phyloP scores from a whole-genome alignment of 129 eudicot genomes.

The sunflower (Helianthus annuus) region HanXRQr2.0-SUNRISE NC_035441.2:110567715-110568214 shows the following conservation, averaged over 20 bases:
- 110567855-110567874: background rate
- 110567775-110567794: background rate
- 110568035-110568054: conserved; percentile 22
- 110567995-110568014: conserved; percentile 25
- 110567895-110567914: background rate
- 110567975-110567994: conserved; percentile 31
- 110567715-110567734: too few species aligned
- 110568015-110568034: conserved; percentile 24
- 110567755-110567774: background rate
- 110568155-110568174: background rate
- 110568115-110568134: conserved; percentile 27
- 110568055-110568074: background rate
- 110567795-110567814: conserved; percentile 10
- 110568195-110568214: conserved; percentile 25
- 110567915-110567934: conserved; percentile 35
- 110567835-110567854: background rate
- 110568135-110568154: conserved; percentile 13
- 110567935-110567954: conserved; percentile 24
- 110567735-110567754: too few species aligned
- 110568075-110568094: background rate
- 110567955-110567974: conserved; percentile 30
- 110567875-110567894: conserved; percentile 16
- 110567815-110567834: background rate
- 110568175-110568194: background rate
- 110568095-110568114: conserved; percentile 9